These are phyloP conservation scores for Thielaviopsis musarum DNA, from an alignment of 2,329 filamentous ascomycete species.

Conservation along the genomic window DNA sequence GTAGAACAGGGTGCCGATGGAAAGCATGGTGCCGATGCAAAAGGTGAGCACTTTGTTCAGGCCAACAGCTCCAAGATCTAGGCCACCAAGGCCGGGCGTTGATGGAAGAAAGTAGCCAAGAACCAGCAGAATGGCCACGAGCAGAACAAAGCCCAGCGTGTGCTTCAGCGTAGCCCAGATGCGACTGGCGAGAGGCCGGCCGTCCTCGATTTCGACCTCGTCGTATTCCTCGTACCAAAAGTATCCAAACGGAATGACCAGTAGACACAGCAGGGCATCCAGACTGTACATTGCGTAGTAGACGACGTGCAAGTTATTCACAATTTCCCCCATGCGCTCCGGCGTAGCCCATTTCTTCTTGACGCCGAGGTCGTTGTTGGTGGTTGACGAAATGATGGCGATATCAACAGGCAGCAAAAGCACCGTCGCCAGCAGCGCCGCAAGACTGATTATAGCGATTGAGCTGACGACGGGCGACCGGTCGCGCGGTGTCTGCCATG, in stretches of 20 bases:
- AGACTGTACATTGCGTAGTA: conserved; percentile 90
- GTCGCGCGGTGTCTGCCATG: conserved; percentile 80
- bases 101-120: conserved; percentile 81
- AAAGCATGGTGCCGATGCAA: conserved; percentile 72
- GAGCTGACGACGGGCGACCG: conserved; percentile 66
- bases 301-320: conserved; percentile 66
- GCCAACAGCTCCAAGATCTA: conserved; percentile 32
- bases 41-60: conserved; percentile 89
- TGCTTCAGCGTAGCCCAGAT: conserved; percentile 82
- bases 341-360: conserved; percentile 95
- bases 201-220: conserved; percentile 69
- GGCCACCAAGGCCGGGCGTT: conserved; percentile 82
- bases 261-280: conserved; percentile 73
- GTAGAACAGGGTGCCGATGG: conserved; percentile 72
- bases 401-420: conserved; percentile 90
- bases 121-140: conserved; percentile 71
- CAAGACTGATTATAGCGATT: conserved; percentile 75
- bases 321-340: conserved; percentile 58
- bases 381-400: conserved; percentile 81
- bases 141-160: conserved; percentile 64
- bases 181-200: conserved; percentile 51
- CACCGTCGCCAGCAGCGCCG: conserved; percentile 76
- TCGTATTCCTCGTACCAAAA: conserved; percentile 98
- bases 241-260: conserved; percentile 89
- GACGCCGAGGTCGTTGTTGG: conserved; percentile 52